Evolutionary conservation across 495 filamentous ascomycete genomes (phyloP).

Genomic region (Thozetella sp.): DNA sequence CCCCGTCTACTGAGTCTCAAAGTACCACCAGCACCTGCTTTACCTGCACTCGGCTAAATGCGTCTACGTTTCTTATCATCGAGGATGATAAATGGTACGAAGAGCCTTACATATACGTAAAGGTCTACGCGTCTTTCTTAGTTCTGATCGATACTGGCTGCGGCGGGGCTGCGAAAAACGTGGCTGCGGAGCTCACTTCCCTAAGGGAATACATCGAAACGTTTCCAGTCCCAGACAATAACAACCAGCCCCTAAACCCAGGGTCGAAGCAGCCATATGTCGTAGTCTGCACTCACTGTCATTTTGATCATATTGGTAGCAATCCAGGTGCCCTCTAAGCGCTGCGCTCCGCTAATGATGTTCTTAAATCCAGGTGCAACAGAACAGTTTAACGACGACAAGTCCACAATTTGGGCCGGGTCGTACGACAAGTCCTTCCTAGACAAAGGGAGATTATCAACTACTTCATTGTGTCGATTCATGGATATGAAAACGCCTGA

Average conservation of each 20-base stretch:
- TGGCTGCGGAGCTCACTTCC: background rate
- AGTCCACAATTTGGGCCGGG: background rate
- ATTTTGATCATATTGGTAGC: conserved; percentile 1
- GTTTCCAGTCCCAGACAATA: background rate
- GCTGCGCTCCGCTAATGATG: background rate
- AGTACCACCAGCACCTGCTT: background rate
- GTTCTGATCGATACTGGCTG: background rate
- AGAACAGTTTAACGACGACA: background rate
- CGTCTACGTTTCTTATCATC: conserved; percentile 1
- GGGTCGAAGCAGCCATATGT: background rate
- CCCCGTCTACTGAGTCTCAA: background rate
- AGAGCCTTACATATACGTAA: conserved; percentile 1
- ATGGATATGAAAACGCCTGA: background rate
- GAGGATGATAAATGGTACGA: conserved; percentile 2
- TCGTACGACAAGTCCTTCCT: conserved; percentile 1
- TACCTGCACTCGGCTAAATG: conserved; percentile 1
- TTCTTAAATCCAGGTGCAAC: background rate
- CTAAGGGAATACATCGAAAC: background rate
- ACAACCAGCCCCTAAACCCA: background rate
- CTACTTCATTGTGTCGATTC: background rate
- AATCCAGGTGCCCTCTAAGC: background rate
- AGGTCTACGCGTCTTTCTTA: background rate
- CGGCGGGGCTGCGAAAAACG: background rate
- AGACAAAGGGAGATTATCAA: background rate
- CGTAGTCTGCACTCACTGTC: background rate